Base-by-base conservation (phyloP, 2,329 filamentous ascomycete species). In the Alternaria conjuncta region DNA sequence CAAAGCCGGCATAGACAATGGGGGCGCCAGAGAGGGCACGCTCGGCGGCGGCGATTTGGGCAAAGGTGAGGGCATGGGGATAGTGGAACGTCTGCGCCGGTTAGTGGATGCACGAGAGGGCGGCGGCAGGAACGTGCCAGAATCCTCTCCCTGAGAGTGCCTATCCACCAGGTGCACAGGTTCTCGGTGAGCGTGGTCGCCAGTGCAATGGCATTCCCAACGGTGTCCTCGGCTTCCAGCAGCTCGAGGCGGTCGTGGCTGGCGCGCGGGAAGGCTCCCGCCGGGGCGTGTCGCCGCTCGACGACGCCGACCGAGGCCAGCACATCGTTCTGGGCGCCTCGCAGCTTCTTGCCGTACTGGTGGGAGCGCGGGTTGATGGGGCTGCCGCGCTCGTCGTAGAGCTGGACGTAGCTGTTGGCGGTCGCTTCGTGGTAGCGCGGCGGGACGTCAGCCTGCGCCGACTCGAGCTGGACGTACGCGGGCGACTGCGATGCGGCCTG, bases 321-420 rank as follows among this genome's bases (percentile, higher is more conserved):
- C 1, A 84, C 80, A 65, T 84, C 82, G 49, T 85, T 85, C 59
- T 84, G 81, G 8, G 83, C 83, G 56, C 80, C 77, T 55, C 83
- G 77, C 41, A 83, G 73, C 26, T 73, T 75, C 32, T 80, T 75
- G 32, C 80, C 81, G 57, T 80, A 78, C 6, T 76, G 74, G 26
- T 78, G 79, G 11, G 80, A 79, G 36, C 74, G 70, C 11, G 80
- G 78, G 55, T 83, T 84, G 69, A 80, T 71, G 5, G 83, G 82
- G 44, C 80, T 79, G 18, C 82, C 83, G 62, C 81, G 80, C 43
- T 78, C 72, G 65, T 85, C 82, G 61, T 84, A 84, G 41, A 79
- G 73, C 62, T 84, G 83, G 0, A 71, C 61, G 59, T 80, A 73
- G 44, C 66, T 69, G 58, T 74, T 75, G 56, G 64, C 65, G 15